phyloP scores from a whole-genome alignment of 805 yeast genomes.

The Saccharomycopsis sp. region DNA sequence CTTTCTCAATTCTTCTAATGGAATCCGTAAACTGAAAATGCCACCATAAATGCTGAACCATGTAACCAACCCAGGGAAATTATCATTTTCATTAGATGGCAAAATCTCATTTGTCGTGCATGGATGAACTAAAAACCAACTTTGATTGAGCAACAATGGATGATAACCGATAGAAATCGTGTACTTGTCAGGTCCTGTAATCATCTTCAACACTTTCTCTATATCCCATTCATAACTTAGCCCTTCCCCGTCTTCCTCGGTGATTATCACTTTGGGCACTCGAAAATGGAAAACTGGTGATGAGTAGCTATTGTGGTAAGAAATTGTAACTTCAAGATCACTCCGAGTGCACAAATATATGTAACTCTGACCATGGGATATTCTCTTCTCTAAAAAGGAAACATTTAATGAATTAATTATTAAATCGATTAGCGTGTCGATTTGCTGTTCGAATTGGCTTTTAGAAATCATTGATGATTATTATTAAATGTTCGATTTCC shows the following conservation, averaged over 20 bases:
- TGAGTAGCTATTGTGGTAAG: background rate
- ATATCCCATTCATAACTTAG: background rate
- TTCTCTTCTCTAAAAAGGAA: too few relatives aligned
- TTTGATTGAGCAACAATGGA: background rate
- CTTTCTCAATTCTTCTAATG: background rate
- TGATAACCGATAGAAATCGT: background rate
- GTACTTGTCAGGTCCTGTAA: background rate
- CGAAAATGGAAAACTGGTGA: background rate
- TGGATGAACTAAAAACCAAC: slow-evolving; percentile 4
- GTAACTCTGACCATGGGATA: too few relatives aligned
- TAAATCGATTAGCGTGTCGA: too few relatives aligned
- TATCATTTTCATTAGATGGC: background rate
- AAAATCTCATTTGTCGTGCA: background rate
- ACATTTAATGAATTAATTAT: too few relatives aligned
- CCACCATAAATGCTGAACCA: slow-evolving; percentile 1
- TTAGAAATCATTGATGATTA: too few relatives aligned
- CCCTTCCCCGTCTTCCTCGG: background rate
- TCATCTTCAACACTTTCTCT: background rate
- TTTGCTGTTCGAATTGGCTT: too few relatives aligned
- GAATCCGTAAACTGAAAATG: background rate
- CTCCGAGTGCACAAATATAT: too few relatives aligned
- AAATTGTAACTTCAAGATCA: background rate
- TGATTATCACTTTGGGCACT: background rate
- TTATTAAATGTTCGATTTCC: too few relatives aligned
- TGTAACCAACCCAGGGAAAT: background rate